A percentile compares a stretch with the other conserved stretches of the same genome.
Evolutionary conservation across 1,284 basidiomycete species (phyloP).

Genomic region (Naganishia sp.): DNA sequence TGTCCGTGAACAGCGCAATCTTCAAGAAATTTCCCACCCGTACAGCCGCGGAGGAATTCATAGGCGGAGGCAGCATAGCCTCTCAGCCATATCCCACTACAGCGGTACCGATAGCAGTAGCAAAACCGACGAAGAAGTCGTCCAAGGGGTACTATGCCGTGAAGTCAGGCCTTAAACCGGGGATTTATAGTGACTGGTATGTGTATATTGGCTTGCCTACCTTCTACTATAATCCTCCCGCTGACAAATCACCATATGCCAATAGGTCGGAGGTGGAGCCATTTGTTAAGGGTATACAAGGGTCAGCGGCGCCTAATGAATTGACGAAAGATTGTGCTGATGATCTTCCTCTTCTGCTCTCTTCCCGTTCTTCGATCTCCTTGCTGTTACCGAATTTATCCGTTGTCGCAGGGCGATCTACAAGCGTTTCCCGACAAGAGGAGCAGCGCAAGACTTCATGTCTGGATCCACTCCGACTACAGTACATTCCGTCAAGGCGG

Average conservation of each 20-base stretch:
- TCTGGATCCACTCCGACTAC: neutral
- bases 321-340: too few species aligned
- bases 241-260: too few species aligned
- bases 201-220: neutral
- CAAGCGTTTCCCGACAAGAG: slow-evolving; percentile 48
- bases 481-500: neutral
- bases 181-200: slow-evolving; percentile 17
- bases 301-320: slow-evolving; percentile 18
- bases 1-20: slow-evolving; percentile 39
- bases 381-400: neutral
- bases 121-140: neutral
- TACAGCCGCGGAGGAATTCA: slow-evolving; percentile 41
- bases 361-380: neutral
- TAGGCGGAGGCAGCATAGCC: slow-evolving; percentile 29
- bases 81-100: slow-evolving; percentile 16
- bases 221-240: too few species aligned
- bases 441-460: slow-evolving; percentile 42
- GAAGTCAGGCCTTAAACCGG: slow-evolving; percentile 5
- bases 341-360: too few species aligned
- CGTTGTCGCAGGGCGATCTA: slow-evolving; percentile 41
- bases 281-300: slow-evolving; percentile 44
- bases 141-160: slow-evolving; percentile 9
- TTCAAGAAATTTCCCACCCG: slow-evolving; percentile 50
- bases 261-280: slow-evolving; percentile 35
- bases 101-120: neutral